Evolutionary conservation across 345 rosid species (phyloP), one percentile per base, ranked within the genome.

Genomic region (Eucalyptus rudis): DNA sequence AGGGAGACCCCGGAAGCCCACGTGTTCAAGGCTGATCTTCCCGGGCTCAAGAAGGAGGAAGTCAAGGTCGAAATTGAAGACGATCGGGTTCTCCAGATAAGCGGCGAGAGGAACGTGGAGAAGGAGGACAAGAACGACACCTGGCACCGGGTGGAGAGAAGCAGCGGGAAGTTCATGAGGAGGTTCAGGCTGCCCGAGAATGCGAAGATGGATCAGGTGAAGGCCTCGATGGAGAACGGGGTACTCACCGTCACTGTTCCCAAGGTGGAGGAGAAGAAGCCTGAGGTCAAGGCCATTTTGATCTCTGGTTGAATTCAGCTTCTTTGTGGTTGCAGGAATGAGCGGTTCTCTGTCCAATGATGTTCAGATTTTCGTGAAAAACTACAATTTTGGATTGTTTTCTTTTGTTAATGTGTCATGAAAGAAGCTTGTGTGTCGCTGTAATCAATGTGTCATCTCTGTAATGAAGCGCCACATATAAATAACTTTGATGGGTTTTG

Each of bases 81-180:
- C 3, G 91, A 88, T 3, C 88, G 88, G 49, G 90, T 90, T 8
- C 84, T 90, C 50, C 91, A 88, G 90, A 90, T 90, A 17, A 86
- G 90, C 13, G 91, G 90, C 47, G 91, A 90, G 88, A 88, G 89
- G 71, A 86, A 51, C 31, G 84, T 86, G 15, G 91, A 90, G 90
- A 76, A 90, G 84, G 91, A 90, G 68, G 91, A 90, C 54, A 88
- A 88, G 88, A 90, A 88, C 17, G 91, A 90, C 4, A 88, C 40
- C 10, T 90, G 89, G 91, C 91, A 88, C 80, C 88, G 91, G 7
- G 88, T 90, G 4, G 91, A 90, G 87, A 86, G 91, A 27, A 89
- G 91, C 17, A 86, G 87, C 44, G 91, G 91, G 17, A 88, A 90
- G 89, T 90, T 90, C 87, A 51, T 88, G 56, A 88, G 90, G 89